Evolutionary conservation across 2,329 filamentous ascomycete genomes (phyloP), one percentile per base, ranked within the genome.

Genomic region (Talaromyces verruculosus): DNA sequence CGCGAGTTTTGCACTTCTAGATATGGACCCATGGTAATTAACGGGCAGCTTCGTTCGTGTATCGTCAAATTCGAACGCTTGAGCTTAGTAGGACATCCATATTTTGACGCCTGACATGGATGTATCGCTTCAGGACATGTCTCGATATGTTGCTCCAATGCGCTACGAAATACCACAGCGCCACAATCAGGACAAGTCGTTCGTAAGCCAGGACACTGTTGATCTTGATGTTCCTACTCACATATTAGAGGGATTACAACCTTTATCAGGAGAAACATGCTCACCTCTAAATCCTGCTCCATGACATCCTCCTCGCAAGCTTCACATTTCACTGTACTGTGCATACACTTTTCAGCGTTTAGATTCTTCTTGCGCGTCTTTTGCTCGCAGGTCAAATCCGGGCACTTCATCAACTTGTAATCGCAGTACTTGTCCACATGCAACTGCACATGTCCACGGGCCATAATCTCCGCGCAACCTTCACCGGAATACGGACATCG

Each of bases 401-500:
- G 79, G 67, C 87, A 89, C 66, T 82, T 79, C 25, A 89, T 76
- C 43, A 81, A 75, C 61, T 82, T 81, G 70, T 85, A 85, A 11
- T 81, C 82, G 72, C 87, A 89, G 71, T 89, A 87, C 68, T 85
- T 84, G 72, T 85, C 82, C 61, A 88, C 82, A 72, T 89, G 87
- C 66, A 84, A 81, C 73, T 85, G 81, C 59, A 88, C 79, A 70
- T 86, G 83, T 49, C 83, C 84, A 58, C 87, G 80, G 63, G 86
- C 82, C 58, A 86, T 74, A 33, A 83, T 74, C 69, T 83, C 82
- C 47, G 75, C 72, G 75, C 87, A 89, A 5, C 87, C 87, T 11
- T 82, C 80, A 25, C 75, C 74, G n/a, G 72, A 75, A 67, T 84
- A 85, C 0, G 87, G 86, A 72, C 87, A 89, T 67, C 82, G 83